Conservation (phyloP, 2,329 filamentous ascomycete species). For the Didymella exigua region DNA sequence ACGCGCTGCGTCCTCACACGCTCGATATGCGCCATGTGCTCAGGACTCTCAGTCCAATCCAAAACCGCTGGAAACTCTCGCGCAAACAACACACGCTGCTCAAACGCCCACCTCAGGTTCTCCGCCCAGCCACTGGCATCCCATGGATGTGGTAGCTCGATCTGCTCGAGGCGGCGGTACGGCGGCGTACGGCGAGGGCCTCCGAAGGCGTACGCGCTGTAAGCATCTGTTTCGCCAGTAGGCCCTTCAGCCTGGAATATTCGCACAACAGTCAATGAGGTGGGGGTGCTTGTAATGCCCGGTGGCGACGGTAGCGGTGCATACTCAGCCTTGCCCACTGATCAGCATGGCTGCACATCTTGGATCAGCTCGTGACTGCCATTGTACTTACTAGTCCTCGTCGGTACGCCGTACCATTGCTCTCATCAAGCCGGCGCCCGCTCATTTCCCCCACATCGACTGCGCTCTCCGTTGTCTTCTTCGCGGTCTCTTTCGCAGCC, state of each 20-base stretch:
- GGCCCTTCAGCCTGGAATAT: constrained; percentile 8
- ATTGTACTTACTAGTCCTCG: constrained; percentile 5
- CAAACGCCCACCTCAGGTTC: constrained; percentile 31
- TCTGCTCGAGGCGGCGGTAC: constrained; percentile 25
- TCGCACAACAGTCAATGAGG: neutral
- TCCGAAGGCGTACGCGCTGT: constrained; percentile 22
- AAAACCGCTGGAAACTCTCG: constrained; percentile 6
- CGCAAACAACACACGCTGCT: constrained; percentile 22
- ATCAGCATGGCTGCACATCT: neutral
- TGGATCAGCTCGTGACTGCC: neutral
- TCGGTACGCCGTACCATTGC: neutral
- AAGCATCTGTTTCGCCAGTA: constrained; percentile 12
- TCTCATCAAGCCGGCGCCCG: neutral
- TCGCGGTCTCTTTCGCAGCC: neutral
- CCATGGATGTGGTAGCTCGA: constrained; percentile 15
- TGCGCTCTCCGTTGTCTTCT: neutral
- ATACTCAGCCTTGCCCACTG: constrained; percentile 8
- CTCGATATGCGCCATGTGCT: constrained; percentile 32
- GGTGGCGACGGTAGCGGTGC: constrained; percentile 3
- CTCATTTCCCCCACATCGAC: neutral
- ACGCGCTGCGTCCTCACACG: constrained; percentile 18
- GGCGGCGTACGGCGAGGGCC: constrained; percentile 25
- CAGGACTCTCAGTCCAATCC: constrained; percentile 32
- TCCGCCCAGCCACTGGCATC: constrained; percentile 34
- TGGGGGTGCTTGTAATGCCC: neutral